Base-by-base conservation (phyloP, 495 filamentous ascomycete genomes). In the Bryoglossum gracile region DNA sequence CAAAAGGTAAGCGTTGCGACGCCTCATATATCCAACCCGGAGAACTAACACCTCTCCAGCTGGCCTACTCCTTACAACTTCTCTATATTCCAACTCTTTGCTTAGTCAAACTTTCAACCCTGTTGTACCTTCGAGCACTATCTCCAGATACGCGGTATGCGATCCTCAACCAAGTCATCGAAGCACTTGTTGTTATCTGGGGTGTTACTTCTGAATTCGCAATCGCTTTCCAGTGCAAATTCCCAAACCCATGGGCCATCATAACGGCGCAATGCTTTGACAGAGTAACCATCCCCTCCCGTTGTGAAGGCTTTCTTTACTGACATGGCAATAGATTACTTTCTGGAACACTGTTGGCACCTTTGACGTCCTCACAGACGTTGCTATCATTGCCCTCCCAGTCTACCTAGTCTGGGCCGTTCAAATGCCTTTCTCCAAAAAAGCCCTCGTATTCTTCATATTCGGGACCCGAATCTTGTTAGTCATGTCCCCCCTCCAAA, bases 151-250 rank as follows among this genome's bases (percentile, higher is more conserved):
- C 34, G 8, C 22, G 2, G 3, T 40, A 11, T 22, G 19, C 13
- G 4, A 9, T 39, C 24, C 18, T 47, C 16, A 19, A 16, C n/a
- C 24, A 4, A 13, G 4, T 45, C 8, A 13, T 23, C 10, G 17
- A 43, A 41, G 3, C 44, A 14, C 53, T 56, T 39, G 53, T 56
- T 13, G 8, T 58, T 13, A 39, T 54, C 4, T 60, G 59, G 59
- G 46, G 44, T 14, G 5, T 58, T 5, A 22, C 26, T 9, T 48
- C 62, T 4, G 28, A 56, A 4, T 34, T 60, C 23, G 46, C 52
- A n/a, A 53, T 56, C 8, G 54, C 56, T 6, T 59, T 62, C 32
- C 61, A 62, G 28, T 62, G 56, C 36, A 45, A 46, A n/a, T 44
- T 60, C 14, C 59, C 59, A 17, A 28, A 41, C 13, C 51, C 56